phyloP scores from a whole-genome alignment of 768 basidiomycete genomes.

The Asterophora parasitica region DNA sequence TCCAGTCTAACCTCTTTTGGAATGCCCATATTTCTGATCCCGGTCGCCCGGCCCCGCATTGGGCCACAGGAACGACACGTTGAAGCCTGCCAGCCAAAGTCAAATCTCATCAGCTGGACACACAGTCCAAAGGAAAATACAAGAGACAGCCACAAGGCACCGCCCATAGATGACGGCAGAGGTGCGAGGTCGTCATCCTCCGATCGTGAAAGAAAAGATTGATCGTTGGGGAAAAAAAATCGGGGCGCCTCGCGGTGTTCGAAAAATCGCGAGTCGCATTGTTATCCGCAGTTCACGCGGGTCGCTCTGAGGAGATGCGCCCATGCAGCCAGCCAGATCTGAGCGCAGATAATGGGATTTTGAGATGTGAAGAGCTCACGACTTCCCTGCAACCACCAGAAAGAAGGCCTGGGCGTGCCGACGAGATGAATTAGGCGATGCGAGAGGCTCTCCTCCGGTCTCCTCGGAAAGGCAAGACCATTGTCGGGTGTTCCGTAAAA shows the following conservation, averaged over 20 bases:
- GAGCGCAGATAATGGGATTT: neutral
- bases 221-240: neutral
- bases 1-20: constrained; percentile 7
- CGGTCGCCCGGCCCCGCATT: constrained; percentile 26
- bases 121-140: constrained; percentile 1
- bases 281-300: neutral
- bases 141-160: constrained; percentile 5
- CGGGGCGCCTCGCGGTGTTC: neutral
- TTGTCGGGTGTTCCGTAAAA: constrained; percentile 3
- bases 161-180: neutral
- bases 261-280: neutral
- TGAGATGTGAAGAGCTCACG: neutral
- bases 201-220: constrained; percentile 16
- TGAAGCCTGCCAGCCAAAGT: constrained; percentile 7
- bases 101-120: constrained; percentile 9
- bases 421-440: constrained; percentile 6
- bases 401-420: neutral
- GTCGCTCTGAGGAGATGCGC: neutral
- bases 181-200: constrained; percentile 1
- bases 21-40: constrained; percentile 14
- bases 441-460: constrained; percentile 2
- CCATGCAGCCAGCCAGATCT: neutral
- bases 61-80: constrained; percentile 14
- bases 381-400: neutral
- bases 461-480: constrained; percentile 5